phyloP scores from a whole-genome alignment of 2,329 filamentous ascomycete species.

The Aureobasidium vineae region DNA sequence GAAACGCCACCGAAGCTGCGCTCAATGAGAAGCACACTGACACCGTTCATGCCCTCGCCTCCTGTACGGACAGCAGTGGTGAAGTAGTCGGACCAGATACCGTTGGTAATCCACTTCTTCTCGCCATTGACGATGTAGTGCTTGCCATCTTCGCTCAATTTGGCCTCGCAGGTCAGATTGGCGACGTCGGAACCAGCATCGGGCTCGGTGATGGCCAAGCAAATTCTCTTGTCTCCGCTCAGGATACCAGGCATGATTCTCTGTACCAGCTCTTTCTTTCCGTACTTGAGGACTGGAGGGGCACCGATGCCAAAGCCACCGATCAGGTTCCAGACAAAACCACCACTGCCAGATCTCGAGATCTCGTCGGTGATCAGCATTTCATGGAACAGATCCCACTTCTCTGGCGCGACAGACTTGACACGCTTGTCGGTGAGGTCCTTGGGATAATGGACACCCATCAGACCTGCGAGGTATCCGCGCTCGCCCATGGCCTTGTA shows the following conservation, averaged over 20 bases:
- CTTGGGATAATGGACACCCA: constrained; percentile 75
- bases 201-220: constrained; percentile 91
- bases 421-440: constrained; percentile 66
- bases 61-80: constrained; percentile 93
- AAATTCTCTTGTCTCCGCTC: constrained; percentile 93
- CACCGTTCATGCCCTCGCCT: constrained; percentile 81
- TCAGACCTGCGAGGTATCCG: constrained; percentile 87
- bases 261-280: constrained; percentile 78
- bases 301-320: constrained; percentile 96
- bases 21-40: constrained; percentile 90
- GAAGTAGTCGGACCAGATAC: constrained; percentile 90
- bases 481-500: constrained; percentile 95
- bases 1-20: constrained; percentile 78
- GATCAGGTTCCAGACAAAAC: constrained; percentile 94
- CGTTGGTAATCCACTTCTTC: constrained; percentile 99
- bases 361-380: constrained; percentile 93
- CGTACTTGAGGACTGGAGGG: constrained; percentile 89
- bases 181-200: constrained; percentile 95
- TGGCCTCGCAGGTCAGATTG: constrained; percentile 92
- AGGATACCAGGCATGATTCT: constrained; percentile 86
- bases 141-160: constrained; percentile 91
- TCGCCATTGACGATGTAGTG: constrained; percentile 99
- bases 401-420: constrained; percentile 75
- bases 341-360: constrained; percentile 81
- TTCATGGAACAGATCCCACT: constrained; percentile 99